Conservation (phyloP, 345 rosid genomes). For the Boechera stricta region DNA sequence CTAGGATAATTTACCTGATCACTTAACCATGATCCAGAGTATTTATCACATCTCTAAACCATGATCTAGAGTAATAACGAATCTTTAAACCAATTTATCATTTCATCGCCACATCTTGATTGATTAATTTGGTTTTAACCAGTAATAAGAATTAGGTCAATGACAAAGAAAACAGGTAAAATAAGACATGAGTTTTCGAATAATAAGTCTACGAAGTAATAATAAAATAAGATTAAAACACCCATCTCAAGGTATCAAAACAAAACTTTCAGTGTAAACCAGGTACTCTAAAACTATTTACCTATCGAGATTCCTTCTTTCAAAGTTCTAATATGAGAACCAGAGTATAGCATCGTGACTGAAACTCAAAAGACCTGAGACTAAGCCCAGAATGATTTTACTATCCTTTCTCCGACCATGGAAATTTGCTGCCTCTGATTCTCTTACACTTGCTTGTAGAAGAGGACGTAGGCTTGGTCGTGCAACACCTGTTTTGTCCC, state of each 20-base stretch:
- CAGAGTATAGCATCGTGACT: constrained; percentile 23
- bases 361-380: constrained; percentile 16
- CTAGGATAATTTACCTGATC: background rate
- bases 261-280: constrained; percentile 45
- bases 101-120: background rate
- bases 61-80: background rate
- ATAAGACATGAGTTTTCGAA: constrained; percentile 1
- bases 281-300: constrained; percentile 43
- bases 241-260: constrained; percentile 41
- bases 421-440: constrained; percentile 11
- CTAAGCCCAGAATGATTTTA: constrained; percentile 16
- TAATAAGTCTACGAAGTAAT: constrained; percentile 25
- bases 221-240: constrained; percentile 38
- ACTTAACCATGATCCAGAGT: background rate
- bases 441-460: constrained; percentile 77
- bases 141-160: background rate
- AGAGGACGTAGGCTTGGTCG: constrained; percentile 92
- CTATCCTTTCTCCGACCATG: constrained; percentile 25
- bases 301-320: constrained; percentile 40
- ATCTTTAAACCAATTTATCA: background rate
- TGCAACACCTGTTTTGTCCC: constrained; percentile 76
- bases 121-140: constrained; percentile 9
- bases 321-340: constrained; percentile 28
- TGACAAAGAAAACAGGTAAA: constrained; percentile 10
- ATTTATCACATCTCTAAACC: background rate